A percentile compares a stretch with the other conserved stretches of the same genome.
Evolutionary conservation across 1,284 basidiomycete genomes (phyloP).

Genomic region (Agaricales sp.): DNA sequence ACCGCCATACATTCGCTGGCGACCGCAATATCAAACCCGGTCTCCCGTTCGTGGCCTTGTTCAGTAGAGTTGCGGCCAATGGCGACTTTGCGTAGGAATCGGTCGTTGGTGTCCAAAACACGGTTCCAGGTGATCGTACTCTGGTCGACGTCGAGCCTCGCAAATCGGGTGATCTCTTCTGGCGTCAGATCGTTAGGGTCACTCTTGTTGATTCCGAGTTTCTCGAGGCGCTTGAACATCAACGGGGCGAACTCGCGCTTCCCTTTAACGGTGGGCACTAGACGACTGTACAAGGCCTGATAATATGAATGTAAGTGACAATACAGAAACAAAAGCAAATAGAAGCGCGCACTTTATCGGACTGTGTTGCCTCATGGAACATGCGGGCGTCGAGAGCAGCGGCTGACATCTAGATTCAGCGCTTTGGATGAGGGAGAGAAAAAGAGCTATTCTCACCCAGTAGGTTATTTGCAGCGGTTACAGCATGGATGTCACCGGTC

Average conservation of each 20-base stretch:
- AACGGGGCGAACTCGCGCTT: constrained; percentile 91
- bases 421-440: neutral
- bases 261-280: constrained; percentile 92
- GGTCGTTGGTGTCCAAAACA: constrained; percentile 94
- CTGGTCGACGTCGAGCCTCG: constrained; percentile 84
- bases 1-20: constrained; percentile 99
- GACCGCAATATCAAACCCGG: constrained; percentile 95
- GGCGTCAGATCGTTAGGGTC: constrained; percentile 88
- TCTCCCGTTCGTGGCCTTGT: constrained; percentile 80
- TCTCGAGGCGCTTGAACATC: constrained; percentile 92
- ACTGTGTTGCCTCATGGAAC: constrained; percentile 96
- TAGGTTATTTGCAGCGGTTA: constrained; percentile 96
- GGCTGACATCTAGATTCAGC: constrained; percentile 34
- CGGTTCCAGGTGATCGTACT: constrained; percentile 97
- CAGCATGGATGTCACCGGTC: constrained; percentile 97
- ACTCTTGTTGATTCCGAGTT: constrained; percentile 94
- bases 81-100: constrained; percentile 92
- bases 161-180: constrained; percentile 86
- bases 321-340: neutral
- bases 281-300: constrained; percentile 79
- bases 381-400: constrained; percentile 96
- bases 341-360: constrained; percentile 61
- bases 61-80: constrained; percentile 88
- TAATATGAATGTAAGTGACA: too few relatives aligned
- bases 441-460: constrained; percentile 41